These are phyloP conservation scores for Paratrypanosoma confusum DNA, from an alignment of 208 protist species.

Conservation along the genomic window DNA sequence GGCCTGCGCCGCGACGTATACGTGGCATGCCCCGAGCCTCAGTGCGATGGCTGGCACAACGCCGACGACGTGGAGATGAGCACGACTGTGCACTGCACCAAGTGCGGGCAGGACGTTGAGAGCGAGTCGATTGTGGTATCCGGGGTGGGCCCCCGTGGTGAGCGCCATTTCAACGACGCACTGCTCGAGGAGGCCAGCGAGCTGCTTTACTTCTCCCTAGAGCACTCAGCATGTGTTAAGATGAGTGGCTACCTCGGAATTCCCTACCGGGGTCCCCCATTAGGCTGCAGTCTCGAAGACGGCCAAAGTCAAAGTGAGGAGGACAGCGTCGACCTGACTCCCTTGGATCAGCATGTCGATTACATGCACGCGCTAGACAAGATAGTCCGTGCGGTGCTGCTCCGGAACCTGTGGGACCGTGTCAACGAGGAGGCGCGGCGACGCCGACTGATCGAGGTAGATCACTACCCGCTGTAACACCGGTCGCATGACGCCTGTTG, in stretches of 20 bases:
- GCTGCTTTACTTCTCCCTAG: slow-evolving; percentile 50
- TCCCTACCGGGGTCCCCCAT: slow-evolving; percentile 17
- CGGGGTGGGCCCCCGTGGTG: slow-evolving; percentile 16
- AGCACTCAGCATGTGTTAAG: slow-evolving; percentile 25
- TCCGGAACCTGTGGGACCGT: slow-evolving; percentile 39
- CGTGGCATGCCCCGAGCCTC: slow-evolving; percentile 50
- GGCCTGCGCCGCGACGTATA: slow-evolving; percentile 40
- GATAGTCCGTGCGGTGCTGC: slow-evolving; percentile 57
- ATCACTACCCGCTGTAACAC: too few relatives aligned
- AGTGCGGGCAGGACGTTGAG: slow-evolving; percentile 38
- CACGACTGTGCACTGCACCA: slow-evolving; percentile 32
- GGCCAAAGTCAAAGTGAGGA: slow-evolving; percentile 6
- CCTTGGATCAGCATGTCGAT: slow-evolving; percentile 23
- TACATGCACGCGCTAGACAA: slow-evolving; percentile 63
- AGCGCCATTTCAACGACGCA: slow-evolving; percentile 21
- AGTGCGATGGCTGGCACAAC: slow-evolving; percentile 55
- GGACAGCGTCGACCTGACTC: slow-evolving; percentile 4
- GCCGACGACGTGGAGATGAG: slow-evolving; percentile 29
- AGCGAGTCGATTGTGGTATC: slow-evolving; percentile 31
- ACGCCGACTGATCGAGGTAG: slow-evolving; percentile 45
- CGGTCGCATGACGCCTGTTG: too few relatives aligned
- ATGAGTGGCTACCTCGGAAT: slow-evolving; percentile 63
- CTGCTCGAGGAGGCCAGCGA: slow-evolving; percentile 44
- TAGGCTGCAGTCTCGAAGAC: too few relatives aligned
- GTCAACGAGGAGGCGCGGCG: slow-evolving; percentile 43